Evolutionary conservation across 257 asterid genomes (phyloP).

Genomic region (Scutellaria minor): DNA sequence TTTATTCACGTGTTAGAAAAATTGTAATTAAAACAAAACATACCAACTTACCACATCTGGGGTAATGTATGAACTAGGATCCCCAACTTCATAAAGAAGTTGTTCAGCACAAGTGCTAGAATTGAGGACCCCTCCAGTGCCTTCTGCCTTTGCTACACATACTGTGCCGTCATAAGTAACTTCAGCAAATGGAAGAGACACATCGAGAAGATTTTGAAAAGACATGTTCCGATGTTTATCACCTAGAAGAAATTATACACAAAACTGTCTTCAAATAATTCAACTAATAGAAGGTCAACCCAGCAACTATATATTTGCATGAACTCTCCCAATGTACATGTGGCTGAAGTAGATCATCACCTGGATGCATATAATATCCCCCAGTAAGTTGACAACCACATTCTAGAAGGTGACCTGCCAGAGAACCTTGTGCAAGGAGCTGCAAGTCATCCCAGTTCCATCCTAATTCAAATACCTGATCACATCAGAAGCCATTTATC

Average conservation of each 20-base stretch:
- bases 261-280: conserved; percentile 21
- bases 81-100: conserved; percentile 97
- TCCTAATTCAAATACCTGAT: conserved; percentile 89
- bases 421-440: conserved; percentile 90
- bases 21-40: conserved; percentile 18
- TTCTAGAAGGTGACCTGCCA: conserved; percentile 95
- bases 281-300: conserved; percentile 20
- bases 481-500: conserved; percentile 36
- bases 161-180: conserved; percentile 75
- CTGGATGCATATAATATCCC: conserved; percentile 98
- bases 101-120: conserved; percentile 86
- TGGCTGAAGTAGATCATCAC: conserved; percentile 42
- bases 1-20: conserved; percentile 17
- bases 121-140: conserved; percentile 74
- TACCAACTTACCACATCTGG: conserved; percentile 82
- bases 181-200: conserved; percentile 93
- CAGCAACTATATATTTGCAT: conserved; percentile 23
- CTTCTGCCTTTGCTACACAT: conserved; percentile 81
- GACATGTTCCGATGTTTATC: conserved; percentile 82
- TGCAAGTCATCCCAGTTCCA: conserved; percentile 93
- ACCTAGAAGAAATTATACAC: conserved; percentile 48
- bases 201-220: conserved; percentile 68
- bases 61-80: conserved; percentile 88
- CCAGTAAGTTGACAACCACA: conserved; percentile 99
- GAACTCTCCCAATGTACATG: neutral